A percentile compares a stretch with the other conserved stretches of the same genome.
phyloP scores from a whole-genome alignment of 140 eudicot species.

The Erigeron philadelphicus region DNA sequence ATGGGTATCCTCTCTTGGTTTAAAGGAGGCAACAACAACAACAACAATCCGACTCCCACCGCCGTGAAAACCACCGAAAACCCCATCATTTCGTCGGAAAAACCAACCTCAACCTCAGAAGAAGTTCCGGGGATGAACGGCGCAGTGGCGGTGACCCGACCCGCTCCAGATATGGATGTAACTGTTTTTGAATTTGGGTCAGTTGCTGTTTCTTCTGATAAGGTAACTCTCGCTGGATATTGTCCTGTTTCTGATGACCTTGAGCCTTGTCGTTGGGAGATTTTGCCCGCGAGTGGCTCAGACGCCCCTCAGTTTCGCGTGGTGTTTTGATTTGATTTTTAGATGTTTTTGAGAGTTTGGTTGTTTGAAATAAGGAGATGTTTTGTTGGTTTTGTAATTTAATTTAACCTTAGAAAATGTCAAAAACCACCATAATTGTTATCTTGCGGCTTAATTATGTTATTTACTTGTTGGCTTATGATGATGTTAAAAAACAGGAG shows the following conservation, averaged over 20 bases:
- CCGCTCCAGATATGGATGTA: slow-evolving; percentile 31
- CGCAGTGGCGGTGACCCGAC: slow-evolving; percentile 5
- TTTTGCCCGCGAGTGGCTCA: slow-evolving; percentile 55
- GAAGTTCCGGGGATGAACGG: slow-evolving; percentile 18
- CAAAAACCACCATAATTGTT: background rate
- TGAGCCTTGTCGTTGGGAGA: slow-evolving; percentile 94
- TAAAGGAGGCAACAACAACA: slow-evolving; percentile 1
- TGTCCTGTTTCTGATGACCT: slow-evolving; percentile 87
- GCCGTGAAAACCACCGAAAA: background rate
- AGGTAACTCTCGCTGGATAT: slow-evolving; percentile 78
- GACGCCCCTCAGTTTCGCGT: slow-evolving; percentile 85
- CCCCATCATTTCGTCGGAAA: background rate
- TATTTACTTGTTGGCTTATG: too few relatives aligned
- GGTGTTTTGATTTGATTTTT: slow-evolving; percentile 34
- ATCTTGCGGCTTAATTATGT: background rate
- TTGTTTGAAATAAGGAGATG: background rate
- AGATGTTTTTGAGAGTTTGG: background rate
- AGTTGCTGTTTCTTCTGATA: slow-evolving; percentile 56
- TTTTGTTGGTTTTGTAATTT: background rate
- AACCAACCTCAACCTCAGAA: background rate
- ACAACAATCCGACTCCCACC: background rate
- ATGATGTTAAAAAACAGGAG: too few relatives aligned
- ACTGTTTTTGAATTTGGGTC: slow-evolving; percentile 77
- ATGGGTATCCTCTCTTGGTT: slow-evolving; percentile 17
- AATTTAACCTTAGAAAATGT: background rate